These are phyloP conservation scores for Paramyrothecium sp. DNA, from an alignment of 2,329 filamentous ascomycete species.

Conservation along the genomic window DNA sequence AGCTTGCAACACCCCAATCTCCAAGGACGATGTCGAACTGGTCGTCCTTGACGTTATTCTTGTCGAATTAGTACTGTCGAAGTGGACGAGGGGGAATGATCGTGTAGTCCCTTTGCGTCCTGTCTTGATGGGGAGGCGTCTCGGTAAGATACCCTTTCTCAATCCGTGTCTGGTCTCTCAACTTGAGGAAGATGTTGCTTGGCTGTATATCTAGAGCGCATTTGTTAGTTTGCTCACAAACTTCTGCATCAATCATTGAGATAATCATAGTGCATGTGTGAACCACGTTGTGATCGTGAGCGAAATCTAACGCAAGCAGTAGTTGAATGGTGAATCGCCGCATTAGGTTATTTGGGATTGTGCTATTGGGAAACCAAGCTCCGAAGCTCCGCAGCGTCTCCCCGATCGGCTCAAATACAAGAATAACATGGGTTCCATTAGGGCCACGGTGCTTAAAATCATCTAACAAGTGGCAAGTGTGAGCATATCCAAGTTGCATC, in stretches of 20 bases:
- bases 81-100: constrained; percentile 6
- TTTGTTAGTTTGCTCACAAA: no score
- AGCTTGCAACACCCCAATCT: constrained; percentile 18
- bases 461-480: constrained; percentile 13
- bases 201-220: constrained; percentile 19
- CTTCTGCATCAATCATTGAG: no score
- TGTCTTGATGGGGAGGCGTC: constrained; percentile 9
- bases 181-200: constrained; percentile 18
- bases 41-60: neutral
- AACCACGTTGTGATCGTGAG: constrained; percentile 15
- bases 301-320: constrained; percentile 13
- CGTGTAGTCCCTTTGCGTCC: constrained; percentile 3
- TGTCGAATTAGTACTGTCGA: constrained; percentile 10
- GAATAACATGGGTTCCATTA: constrained; percentile 26
- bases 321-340: constrained; percentile 14
- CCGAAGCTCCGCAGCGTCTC: constrained; percentile 16
- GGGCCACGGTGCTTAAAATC: constrained; percentile 25
- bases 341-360: constrained; percentile 12
- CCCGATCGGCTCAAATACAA: constrained; percentile 27
- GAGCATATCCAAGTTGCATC: no score
- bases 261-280: constrained; percentile 13
- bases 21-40: constrained; percentile 13
- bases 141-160: constrained; percentile 11
- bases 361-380: constrained; percentile 7
- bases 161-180: constrained; percentile 10